These are phyloP conservation scores for Trichoderma koningii DNA, from an alignment of 2,329 filamentous ascomycete species.

Conservation along the genomic window DNA sequence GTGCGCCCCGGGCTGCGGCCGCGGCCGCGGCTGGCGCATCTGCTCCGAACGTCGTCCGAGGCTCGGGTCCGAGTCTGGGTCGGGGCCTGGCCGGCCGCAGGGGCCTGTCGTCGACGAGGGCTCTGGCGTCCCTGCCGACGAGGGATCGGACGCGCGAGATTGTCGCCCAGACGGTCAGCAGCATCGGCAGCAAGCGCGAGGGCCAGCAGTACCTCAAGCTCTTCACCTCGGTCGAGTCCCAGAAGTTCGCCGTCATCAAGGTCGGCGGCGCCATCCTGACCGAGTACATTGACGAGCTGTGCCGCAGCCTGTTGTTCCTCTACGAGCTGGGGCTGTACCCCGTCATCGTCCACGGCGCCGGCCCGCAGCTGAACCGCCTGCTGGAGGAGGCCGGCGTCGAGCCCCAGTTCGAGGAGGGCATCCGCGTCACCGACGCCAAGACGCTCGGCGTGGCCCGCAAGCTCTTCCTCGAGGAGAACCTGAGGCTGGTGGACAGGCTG, in stretches of 20 bases:
- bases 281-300: slow-evolving; percentile 89
- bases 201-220: slow-evolving; percentile 97
- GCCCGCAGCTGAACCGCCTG: slow-evolving; percentile 90
- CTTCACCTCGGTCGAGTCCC: slow-evolving; percentile 93
- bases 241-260: slow-evolving; percentile 98
- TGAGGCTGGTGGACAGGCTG: slow-evolving; percentile 86
- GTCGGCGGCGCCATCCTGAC: slow-evolving; percentile 88
- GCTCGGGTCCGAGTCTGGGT: slow-evolving; percentile 34
- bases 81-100: slow-evolving; percentile 34
- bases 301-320: slow-evolving; percentile 83
- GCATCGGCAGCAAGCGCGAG: slow-evolving; percentile 93
- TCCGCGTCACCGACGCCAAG: slow-evolving; percentile 92
- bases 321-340: slow-evolving; percentile 95
- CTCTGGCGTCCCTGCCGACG: slow-evolving; percentile 26
- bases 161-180: slow-evolving; percentile 69
- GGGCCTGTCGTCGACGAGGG: slow-evolving; percentile 27
- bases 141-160: slow-evolving; percentile 42
- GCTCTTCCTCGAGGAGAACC: slow-evolving; percentile 92
- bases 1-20: slow-evolving; percentile 37
- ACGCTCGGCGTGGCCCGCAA: slow-evolving; percentile 88
- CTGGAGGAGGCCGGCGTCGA: slow-evolving; percentile 89
- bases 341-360: slow-evolving; percentile 92
- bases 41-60: slow-evolving; percentile 34
- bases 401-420: slow-evolving; percentile 94
- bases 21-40: slow-evolving; percentile 30